These are phyloP conservation scores for Hortiboletus rubellus DNA, from an alignment of 1,284 basidiomycete species.

Conservation along the genomic window DNA sequence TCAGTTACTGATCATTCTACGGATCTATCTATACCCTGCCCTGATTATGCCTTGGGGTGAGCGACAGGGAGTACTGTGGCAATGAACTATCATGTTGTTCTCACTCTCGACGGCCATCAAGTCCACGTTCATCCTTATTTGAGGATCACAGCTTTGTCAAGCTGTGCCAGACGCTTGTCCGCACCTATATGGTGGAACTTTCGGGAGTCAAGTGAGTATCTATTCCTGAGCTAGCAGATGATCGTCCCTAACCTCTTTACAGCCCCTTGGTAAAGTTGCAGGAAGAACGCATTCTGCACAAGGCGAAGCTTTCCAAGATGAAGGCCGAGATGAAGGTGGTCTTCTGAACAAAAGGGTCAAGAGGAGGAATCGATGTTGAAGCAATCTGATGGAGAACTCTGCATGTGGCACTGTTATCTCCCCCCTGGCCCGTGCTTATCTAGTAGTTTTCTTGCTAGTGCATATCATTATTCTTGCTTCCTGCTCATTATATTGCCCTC, in stretches of 20 bases:
- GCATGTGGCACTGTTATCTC: too few relatives aligned
- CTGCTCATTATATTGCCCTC: too few relatives aligned
- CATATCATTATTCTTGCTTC: too few relatives aligned
- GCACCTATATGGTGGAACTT: too few relatives aligned
- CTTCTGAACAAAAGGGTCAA: constrained; percentile 85
- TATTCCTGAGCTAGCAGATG: neutral
- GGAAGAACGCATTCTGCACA: constrained; percentile 91
- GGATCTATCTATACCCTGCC: constrained; percentile 37
- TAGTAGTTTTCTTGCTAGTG: too few relatives aligned
- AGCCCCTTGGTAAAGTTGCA: constrained; percentile 94
- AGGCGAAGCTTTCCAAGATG: constrained; percentile 97
- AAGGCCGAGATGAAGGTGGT: constrained; percentile 99
- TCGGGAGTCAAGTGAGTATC: constrained; percentile 85
- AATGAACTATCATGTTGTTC: constrained; percentile 7
- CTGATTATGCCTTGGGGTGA: constrained; percentile 20
- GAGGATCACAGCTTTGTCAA: too few relatives aligned
- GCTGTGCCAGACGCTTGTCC: too few relatives aligned
- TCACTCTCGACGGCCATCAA: too few relatives aligned
- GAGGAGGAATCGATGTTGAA: too few relatives aligned
- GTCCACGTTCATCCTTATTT: too few relatives aligned
- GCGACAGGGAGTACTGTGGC: constrained; percentile 23
- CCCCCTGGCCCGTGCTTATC: too few relatives aligned
- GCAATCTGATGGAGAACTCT: too few relatives aligned
- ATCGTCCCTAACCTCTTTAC: constrained; percentile 16
- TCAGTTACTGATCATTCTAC: constrained; percentile 31